Conservation (phyloP, 2,329 filamentous ascomycete genomes). For the Colletotrichum somersetense region DNA sequence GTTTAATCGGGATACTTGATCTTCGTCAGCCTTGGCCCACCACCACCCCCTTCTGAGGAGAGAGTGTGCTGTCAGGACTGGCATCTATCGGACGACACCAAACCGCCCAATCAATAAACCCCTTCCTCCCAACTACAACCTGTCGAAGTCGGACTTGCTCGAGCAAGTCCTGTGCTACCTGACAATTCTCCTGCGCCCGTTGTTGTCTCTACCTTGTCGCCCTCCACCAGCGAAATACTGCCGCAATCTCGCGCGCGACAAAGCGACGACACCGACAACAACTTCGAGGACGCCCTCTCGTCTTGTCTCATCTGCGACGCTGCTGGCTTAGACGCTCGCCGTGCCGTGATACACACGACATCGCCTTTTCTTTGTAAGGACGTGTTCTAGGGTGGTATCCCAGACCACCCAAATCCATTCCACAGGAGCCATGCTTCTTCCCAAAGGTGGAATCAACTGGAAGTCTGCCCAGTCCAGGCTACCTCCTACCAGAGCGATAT, state of each 20-base stretch:
- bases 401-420: slow-evolving; percentile 51
- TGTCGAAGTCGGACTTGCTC: slow-evolving; percentile 4
- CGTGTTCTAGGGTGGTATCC: slow-evolving; percentile 53
- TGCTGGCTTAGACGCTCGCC: slow-evolving; percentile 18
- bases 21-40: slow-evolving; percentile 38
- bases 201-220: slow-evolving; percentile 7
- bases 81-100: slow-evolving; percentile 33
- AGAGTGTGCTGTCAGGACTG: slow-evolving; percentile 25
- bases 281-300: neutral
- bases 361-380: slow-evolving; percentile 31
- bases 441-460: slow-evolving; percentile 92
- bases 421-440: slow-evolving; percentile 78
- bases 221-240: slow-evolving; percentile 16
- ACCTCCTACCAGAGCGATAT: slow-evolving; percentile 80
- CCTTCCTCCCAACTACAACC: slow-evolving; percentile 1
- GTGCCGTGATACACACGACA: slow-evolving; percentile 20
- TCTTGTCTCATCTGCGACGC: neutral
- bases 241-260: slow-evolving; percentile 8
- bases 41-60: slow-evolving; percentile 26
- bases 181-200: slow-evolving; percentile 9
- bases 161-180: slow-evolving; percentile 29
- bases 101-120: slow-evolving; percentile 31
- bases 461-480: slow-evolving; percentile 86
- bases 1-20: slow-evolving; percentile 23
- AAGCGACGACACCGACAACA: slow-evolving; percentile 21